Percentiles rank a stretch among this genome's conserved stretches.
phyloP scores from a whole-genome alignment of 2,329 filamentous ascomycete species.

The Fusarium nanum region DNA sequence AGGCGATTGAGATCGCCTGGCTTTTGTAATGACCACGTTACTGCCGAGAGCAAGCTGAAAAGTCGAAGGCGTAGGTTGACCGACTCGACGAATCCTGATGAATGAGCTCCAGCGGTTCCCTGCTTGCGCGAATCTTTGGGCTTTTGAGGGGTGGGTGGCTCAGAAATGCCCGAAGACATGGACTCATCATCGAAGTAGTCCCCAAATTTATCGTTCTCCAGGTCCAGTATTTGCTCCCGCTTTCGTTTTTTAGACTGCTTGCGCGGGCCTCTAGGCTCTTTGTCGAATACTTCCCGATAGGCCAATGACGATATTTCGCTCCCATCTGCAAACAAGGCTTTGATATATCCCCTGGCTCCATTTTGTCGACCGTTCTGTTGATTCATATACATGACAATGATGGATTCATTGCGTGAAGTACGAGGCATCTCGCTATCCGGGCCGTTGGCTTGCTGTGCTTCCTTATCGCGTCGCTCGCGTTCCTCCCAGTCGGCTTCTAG shows the following conservation, averaged over 20 bases:
- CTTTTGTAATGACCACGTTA: constrained; percentile 59
- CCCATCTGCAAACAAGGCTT: constrained; percentile 76
- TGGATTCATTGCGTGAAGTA: constrained; percentile 60
- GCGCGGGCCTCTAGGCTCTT: constrained; percentile 63
- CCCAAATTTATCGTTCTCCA: constrained; percentile 70
- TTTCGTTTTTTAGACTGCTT: constrained; percentile 63
- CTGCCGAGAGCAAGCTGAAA: constrained; percentile 66
- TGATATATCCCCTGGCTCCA: constrained; percentile 67
- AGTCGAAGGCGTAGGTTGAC: constrained; percentile 72
- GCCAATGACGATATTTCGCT: constrained; percentile 62
- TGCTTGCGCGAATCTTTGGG: constrained; percentile 43
- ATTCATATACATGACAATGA: constrained; percentile 71
- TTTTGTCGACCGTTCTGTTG: constrained; percentile 59
- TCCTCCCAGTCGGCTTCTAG: constrained; percentile 77
- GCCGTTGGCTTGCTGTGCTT: constrained; percentile 43
- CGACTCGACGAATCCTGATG: constrained; percentile 61
- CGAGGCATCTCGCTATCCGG: constrained; percentile 40
- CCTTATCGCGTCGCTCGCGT: constrained; percentile 62
- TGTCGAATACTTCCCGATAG: constrained; percentile 75
- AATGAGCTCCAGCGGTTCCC: constrained; percentile 37
- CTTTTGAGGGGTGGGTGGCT: constrained; percentile 60
- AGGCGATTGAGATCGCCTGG: constrained; percentile 62
- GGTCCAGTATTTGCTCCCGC: constrained; percentile 60
- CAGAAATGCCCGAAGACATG: constrained; percentile 59
- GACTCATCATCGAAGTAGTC: constrained; percentile 71